phyloP scores from a whole-genome alignment of 805 yeast species.

The Starmera amethionina region DNA sequence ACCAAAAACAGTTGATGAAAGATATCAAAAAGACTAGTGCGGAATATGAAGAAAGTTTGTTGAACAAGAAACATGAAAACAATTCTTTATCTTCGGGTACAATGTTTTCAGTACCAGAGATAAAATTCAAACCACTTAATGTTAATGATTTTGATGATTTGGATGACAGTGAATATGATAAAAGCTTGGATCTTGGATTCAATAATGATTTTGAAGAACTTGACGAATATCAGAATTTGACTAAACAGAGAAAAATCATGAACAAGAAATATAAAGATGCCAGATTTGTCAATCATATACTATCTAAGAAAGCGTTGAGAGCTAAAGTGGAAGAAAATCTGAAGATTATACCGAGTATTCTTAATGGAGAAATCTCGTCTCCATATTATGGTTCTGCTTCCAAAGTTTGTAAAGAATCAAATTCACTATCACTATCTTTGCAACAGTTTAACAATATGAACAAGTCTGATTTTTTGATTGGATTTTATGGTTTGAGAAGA shows the following conservation, averaged over 20 bases:
- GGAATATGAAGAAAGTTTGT: too few species aligned
- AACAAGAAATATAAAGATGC: conserved; percentile 11
- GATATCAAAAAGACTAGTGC: too few species aligned
- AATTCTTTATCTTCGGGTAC: too few species aligned
- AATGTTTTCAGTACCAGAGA: too few species aligned
- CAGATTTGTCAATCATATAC: conserved; percentile 16
- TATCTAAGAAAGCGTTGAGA: conserved; percentile 20
- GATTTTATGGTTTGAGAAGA: conserved; percentile 52
- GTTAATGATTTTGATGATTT: background rate
- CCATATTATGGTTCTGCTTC: conserved; percentile 42
- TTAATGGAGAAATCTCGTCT: conserved; percentile 37
- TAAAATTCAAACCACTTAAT: background rate
- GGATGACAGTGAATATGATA: background rate
- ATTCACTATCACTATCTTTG: conserved; percentile 33
- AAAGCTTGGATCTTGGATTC: conserved; percentile 4
- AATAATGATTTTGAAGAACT: conserved; percentile 9
- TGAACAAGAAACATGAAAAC: too few species aligned
- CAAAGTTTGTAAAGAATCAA: conserved; percentile 26
- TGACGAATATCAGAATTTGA: conserved; percentile 8
- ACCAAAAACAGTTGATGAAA: too few species aligned
- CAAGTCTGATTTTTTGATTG: conserved; percentile 39
- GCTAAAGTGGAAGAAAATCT: conserved; percentile 21
- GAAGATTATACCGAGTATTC: conserved; percentile 25
- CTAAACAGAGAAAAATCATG: conserved; percentile 7
- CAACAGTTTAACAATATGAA: conserved; percentile 30